Percentiles rank a stretch among this genome's conserved stretches.
These are phyloP conservation scores for Aspergillus tanneri DNA, from an alignment of 2,329 filamentous ascomycete genomes.

Conservation along the genomic window DNA sequence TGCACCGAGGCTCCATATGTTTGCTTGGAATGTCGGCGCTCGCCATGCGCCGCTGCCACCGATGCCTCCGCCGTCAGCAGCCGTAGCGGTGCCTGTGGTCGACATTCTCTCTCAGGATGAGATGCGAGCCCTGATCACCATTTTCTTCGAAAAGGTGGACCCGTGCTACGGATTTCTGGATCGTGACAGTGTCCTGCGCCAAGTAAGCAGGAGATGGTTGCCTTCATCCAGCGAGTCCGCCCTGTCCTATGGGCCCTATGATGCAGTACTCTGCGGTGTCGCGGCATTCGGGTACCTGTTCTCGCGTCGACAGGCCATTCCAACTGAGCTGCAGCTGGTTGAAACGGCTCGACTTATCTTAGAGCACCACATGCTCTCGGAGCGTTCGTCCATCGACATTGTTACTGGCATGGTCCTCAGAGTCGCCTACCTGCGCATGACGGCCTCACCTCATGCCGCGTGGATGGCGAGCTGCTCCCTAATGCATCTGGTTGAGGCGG, in stretches of 20 bases:
- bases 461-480: conserved; percentile 58
- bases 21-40: conserved; percentile 55
- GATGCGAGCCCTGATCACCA: conserved; percentile 47
- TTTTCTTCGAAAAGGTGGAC: conserved; percentile 57
- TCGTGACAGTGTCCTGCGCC: conserved; percentile 26
- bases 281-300: conserved; percentile 56
- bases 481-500: conserved; percentile 60
- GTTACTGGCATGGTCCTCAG: conserved; percentile 53
- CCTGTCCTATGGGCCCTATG: conserved; percentile 36
- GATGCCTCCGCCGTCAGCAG: conserved; percentile 9
- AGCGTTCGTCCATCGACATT: conserved; percentile 29
- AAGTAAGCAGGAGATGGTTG: conserved; percentile 33
- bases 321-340: conserved; percentile 48
- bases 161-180: conserved; percentile 53
- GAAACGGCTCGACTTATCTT: conserved; percentile 49
- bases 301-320: conserved; percentile 45
- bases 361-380: conserved; percentile 40
- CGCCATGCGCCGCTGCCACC: conserved; percentile 14
- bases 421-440: conserved; percentile 54
- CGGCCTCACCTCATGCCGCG: conserved; percentile 53
- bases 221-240: conserved; percentile 17
- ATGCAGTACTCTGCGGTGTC: conserved; percentile 55
- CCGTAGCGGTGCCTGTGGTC: conserved; percentile 39
- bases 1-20: conserved; percentile 55
- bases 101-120: conserved; percentile 50